phyloP scores from a whole-genome alignment of 768 basidiomycete genomes.

The Termitomyces heimii region DNA sequence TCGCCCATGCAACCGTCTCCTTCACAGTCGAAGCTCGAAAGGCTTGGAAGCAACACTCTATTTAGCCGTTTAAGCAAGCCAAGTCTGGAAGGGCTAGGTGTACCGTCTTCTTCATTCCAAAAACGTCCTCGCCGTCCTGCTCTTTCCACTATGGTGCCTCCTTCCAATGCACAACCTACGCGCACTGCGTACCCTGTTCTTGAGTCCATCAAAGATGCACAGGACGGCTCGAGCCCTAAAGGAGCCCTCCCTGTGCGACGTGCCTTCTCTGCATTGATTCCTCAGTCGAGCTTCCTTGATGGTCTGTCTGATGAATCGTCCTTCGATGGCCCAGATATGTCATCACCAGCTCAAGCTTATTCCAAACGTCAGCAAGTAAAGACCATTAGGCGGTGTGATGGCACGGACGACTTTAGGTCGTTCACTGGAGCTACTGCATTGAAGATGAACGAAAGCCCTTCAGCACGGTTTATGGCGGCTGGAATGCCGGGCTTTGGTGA shows the following conservation, averaged over 20 bases:
- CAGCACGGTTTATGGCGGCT: conserved; percentile 46
- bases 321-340: conserved; percentile 66
- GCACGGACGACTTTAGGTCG: conserved; percentile 75
- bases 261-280: conserved; percentile 70
- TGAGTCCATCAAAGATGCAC: conserved; percentile 18
- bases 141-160: conserved; percentile 55
- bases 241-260: conserved; percentile 53
- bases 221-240: conserved; percentile 24
- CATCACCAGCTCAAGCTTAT: conserved; percentile 79
- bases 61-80: conserved; percentile 43
- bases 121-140: conserved; percentile 64
- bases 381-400: conserved; percentile 75
- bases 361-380: conserved; percentile 71
- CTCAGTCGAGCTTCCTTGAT: conserved; percentile 50
- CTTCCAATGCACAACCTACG: conserved; percentile 30
- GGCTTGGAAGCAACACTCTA: conserved; percentile 44
- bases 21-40: conserved; percentile 40
- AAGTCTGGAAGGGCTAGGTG: conserved; percentile 46
- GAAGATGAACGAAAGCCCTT: conserved; percentile 51
- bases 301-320: conserved; percentile 47
- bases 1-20: conserved; percentile 50
- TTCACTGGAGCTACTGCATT: conserved; percentile 61
- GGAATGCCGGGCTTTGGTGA: conserved; percentile 87
- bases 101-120: conserved; percentile 43
- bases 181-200: conserved; percentile 40